These are phyloP conservation scores for Sabuloglossum arenarium DNA, from an alignment of 495 filamentous ascomycete species.

Conservation along the genomic window DNA sequence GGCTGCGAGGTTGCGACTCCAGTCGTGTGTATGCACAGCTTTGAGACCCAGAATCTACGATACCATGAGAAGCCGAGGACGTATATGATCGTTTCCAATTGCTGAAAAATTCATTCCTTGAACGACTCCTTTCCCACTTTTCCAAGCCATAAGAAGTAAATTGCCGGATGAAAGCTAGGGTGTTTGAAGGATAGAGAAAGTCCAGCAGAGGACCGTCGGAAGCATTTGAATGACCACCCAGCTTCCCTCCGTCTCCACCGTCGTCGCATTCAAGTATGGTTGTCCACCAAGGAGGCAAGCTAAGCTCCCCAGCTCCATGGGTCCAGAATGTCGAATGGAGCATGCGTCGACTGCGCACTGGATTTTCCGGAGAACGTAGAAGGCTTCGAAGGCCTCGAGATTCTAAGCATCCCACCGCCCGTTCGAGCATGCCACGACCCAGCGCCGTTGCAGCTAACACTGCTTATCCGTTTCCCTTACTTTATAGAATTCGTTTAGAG, in stretches of 20 bases:
- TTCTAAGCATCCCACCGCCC: constrained; percentile 55
- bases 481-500: background rate
- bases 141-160: background rate
- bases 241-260: background rate
- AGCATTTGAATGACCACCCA: background rate
- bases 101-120: background rate
- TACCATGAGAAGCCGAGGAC: background rate
- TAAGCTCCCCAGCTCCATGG: constrained; percentile 35
- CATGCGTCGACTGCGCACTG: constrained; percentile 32
- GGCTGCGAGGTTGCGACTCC: background rate
- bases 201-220: constrained; percentile 27
- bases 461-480: background rate
- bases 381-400: constrained; percentile 47
- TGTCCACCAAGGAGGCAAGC: constrained; percentile 13
- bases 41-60: background rate
- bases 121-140: background rate
- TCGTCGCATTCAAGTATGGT: background rate
- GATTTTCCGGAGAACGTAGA: constrained; percentile 32
- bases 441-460: background rate
- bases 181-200: constrained; percentile 38
- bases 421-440: constrained; percentile 49
- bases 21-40: background rate
- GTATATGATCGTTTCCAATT: background rate
- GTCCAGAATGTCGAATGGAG: constrained; percentile 48
- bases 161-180: constrained; percentile 15